Evolutionary conservation across 768 basidiomycete species (phyloP).

Genomic region (Tulasnella sp.): DNA sequence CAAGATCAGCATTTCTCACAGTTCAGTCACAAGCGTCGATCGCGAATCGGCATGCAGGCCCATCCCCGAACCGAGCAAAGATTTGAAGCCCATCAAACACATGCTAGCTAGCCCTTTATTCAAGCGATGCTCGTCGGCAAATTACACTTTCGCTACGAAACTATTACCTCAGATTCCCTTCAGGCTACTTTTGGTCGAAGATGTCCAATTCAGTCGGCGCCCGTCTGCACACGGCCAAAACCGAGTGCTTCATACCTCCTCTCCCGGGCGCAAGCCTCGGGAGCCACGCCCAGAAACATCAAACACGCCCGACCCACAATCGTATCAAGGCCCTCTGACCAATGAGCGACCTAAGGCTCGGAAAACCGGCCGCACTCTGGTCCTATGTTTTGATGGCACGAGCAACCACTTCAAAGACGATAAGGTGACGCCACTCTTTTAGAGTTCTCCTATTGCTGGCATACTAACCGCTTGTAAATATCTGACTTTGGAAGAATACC

Average conservation of each 20-base stretch:
- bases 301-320: not conserved
- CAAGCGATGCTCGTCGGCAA: not conserved
- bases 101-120: not conserved
- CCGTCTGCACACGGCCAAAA: not conserved
- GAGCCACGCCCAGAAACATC: not conserved
- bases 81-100: not conserved
- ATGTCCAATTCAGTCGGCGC: not conserved
- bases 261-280: not conserved
- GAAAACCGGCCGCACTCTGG: slow-evolving; percentile 37
- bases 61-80: not conserved
- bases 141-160: not conserved
- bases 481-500: slow-evolving; percentile 51
- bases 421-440: not conserved
- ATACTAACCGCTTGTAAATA: not conserved
- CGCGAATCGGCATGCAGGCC: not conserved
- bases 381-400: slow-evolving; percentile 73
- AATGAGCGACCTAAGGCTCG: not conserved
- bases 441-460: not conserved
- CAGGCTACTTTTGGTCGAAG: not conserved
- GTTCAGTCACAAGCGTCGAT: not conserved
- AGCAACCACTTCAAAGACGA: slow-evolving; percentile 27
- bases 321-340: not conserved
- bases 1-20: not conserved
- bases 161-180: not conserved
- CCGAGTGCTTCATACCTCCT: not conserved